Evolutionary conservation across 1,284 basidiomycete species (phyloP).

Genomic region (Mycena citricolor): DNA sequence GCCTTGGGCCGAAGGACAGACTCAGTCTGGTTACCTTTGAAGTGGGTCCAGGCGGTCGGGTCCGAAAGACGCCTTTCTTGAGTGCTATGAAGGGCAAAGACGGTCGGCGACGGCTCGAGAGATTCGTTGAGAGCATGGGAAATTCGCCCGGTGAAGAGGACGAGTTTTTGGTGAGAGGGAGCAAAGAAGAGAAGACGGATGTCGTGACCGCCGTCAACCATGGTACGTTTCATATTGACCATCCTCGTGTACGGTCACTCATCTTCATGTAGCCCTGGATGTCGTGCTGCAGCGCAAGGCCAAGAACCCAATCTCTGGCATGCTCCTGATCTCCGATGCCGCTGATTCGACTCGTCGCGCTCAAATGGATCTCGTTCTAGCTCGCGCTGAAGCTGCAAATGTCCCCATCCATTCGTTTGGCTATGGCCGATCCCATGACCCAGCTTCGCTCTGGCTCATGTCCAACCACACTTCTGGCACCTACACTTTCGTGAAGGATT

Average conservation of each 20-base stretch:
- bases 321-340: conserved; percentile 92
- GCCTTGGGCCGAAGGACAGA: conserved; percentile 74
- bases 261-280: conserved; percentile 66
- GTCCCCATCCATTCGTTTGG: conserved; percentile 96
- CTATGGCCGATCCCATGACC: conserved; percentile 95
- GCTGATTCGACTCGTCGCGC: conserved; percentile 88
- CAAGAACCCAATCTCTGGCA: conserved; percentile 86
- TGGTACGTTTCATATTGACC: conserved; percentile 45
- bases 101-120: conserved; percentile 70
- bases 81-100: conserved; percentile 63
- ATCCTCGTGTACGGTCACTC: too few relatives aligned
- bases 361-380: conserved; percentile 98
- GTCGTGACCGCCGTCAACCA: conserved; percentile 96
- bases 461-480: conserved; percentile 96
- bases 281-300: conserved; percentile 90
- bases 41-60: conserved; percentile 72
- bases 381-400: conserved; percentile 93
- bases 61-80: conserved; percentile 89
- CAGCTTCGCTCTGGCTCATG: conserved; percentile 97
- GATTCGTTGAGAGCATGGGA: conserved; percentile 75
- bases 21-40: conserved; percentile 89
- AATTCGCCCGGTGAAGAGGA: conserved; percentile 48
- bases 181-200: conserved; percentile 88
- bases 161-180: conserved; percentile 75
- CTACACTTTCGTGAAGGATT: conserved; percentile 97